Percentiles rank a stretch among this genome's conserved stretches.
Evolutionary conservation across 495 filamentous ascomycete genomes (phyloP).

Genomic region (Entonaema liquescens): DNA sequence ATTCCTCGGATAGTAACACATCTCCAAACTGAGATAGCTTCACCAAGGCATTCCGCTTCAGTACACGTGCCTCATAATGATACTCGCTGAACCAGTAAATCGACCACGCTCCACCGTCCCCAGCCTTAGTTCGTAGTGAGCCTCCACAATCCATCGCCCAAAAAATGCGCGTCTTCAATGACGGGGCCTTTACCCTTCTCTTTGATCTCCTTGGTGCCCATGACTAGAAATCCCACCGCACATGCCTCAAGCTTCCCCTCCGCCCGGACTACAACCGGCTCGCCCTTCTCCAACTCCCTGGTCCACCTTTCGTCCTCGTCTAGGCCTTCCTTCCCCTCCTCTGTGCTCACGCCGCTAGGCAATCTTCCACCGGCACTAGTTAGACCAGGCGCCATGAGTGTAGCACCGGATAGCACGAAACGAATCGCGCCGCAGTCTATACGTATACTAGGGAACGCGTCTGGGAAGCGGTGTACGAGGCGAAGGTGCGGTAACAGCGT

Average conservation of each 20-base stretch:
- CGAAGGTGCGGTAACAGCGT: constrained; percentile 79
- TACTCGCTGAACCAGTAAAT: neutral
- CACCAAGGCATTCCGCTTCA: neutral
- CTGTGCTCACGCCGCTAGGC: constrained; percentile 61
- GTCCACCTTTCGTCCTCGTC: constrained; percentile 61
- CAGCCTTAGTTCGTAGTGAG: constrained; percentile 71
- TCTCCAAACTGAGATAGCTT: neutral
- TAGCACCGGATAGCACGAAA: constrained; percentile 91
- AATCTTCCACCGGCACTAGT: constrained; percentile 82
- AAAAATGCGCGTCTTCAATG: constrained; percentile 89
- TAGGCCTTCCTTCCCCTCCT: constrained; percentile 54
- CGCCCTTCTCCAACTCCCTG: constrained; percentile 73
- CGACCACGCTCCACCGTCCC: neutral
- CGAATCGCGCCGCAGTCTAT: constrained; percentile 96
- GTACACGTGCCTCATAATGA: neutral
- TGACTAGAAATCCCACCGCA: constrained; percentile 83
- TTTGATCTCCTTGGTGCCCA: constrained; percentile 92
- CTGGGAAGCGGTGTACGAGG: constrained; percentile 77
- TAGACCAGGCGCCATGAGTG: constrained; percentile 93
- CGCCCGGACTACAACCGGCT: constrained; percentile 85
- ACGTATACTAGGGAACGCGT: constrained; percentile 69
- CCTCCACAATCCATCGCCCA: constrained; percentile 95
- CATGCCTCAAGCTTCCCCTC: constrained; percentile 95
- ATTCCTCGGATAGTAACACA: neutral
- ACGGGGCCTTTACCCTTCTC: constrained; percentile 90